Conservation (phyloP, 2,329 filamentous ascomycete species). For the Fusarium sp. region DNA sequence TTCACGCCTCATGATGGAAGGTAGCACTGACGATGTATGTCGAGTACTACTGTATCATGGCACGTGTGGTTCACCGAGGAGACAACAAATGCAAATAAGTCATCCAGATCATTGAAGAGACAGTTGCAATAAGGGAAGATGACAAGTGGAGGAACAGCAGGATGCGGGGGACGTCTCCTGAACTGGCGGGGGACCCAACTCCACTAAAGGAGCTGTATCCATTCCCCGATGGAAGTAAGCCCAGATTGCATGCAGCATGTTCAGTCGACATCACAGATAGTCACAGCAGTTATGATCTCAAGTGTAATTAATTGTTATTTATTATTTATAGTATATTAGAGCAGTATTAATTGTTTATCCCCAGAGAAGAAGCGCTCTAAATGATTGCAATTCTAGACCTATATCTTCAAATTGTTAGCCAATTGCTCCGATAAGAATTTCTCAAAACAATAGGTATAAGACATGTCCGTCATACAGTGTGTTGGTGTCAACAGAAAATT, state of each 20-base stretch:
- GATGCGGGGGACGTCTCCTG: background rate
- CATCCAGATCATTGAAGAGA: background rate
- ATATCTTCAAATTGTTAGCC: conserved; percentile 50
- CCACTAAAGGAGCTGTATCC: background rate
- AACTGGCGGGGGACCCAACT: background rate
- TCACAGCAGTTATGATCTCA: too few relatives aligned
- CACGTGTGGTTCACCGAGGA: rapidly evolving
- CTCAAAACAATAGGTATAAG: conserved; percentile 34
- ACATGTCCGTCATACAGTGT: conserved; percentile 64
- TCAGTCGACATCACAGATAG: background rate
- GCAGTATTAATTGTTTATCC: background rate
- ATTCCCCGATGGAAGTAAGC: background rate
- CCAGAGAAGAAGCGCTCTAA: too few relatives aligned
- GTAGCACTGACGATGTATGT: rapidly evolving
- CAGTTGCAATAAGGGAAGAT: background rate
- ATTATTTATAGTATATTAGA: background rate
- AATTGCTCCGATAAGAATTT: conserved; percentile 48
- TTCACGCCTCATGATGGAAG: background rate
- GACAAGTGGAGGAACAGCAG: background rate
- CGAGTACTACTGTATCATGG: background rate
- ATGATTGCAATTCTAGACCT: conserved; percentile 12
- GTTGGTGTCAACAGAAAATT: conserved; percentile 68
- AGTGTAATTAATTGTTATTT: too few relatives aligned
- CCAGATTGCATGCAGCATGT: background rate
- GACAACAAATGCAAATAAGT: background rate